Conservation (phyloP, 2,329 filamentous ascomycete species). For the Aspergillus sp. region DNA sequence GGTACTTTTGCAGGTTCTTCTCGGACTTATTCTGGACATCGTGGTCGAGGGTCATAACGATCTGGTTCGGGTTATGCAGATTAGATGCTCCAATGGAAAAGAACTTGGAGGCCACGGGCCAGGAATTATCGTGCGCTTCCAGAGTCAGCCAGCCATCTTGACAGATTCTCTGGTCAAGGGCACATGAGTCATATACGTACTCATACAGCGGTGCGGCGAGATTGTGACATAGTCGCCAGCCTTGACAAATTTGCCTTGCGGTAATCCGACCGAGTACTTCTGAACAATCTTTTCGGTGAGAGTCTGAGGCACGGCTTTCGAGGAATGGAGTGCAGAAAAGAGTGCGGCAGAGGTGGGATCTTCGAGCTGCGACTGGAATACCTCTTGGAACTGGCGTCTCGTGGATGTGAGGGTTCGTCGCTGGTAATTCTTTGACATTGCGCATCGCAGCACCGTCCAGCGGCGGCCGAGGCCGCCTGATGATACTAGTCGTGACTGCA, state of each 20-base stretch:
- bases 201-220: constrained; percentile 73
- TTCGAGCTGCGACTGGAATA: constrained; percentile 59
- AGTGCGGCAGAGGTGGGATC: constrained; percentile 66
- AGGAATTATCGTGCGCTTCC: constrained; percentile 74
- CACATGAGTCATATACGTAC: not conserved
- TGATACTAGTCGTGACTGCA: constrained; percentile 22
- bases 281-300: constrained; percentile 93
- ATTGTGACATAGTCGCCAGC: constrained; percentile 83
- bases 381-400: constrained; percentile 19
- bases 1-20: constrained; percentile 79
- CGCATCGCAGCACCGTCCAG: constrained; percentile 24
- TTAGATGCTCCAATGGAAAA: constrained; percentile 77
- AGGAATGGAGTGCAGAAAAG: constrained; percentile 69
- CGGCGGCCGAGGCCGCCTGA: constrained; percentile 21
- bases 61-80: constrained; percentile 68
- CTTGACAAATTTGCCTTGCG: constrained; percentile 71
- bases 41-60: constrained; percentile 84
- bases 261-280: constrained; percentile 71
- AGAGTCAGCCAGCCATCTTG: not conserved
- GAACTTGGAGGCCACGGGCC: constrained; percentile 75
- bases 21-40: constrained; percentile 82
- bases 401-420: constrained; percentile 33
- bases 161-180: not conserved
- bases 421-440: constrained; percentile 23
- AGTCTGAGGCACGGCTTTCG: constrained; percentile 63